Conservation (phyloP, 352 stramenopile genomes). For the Globisporangium middletonii region DNA sequence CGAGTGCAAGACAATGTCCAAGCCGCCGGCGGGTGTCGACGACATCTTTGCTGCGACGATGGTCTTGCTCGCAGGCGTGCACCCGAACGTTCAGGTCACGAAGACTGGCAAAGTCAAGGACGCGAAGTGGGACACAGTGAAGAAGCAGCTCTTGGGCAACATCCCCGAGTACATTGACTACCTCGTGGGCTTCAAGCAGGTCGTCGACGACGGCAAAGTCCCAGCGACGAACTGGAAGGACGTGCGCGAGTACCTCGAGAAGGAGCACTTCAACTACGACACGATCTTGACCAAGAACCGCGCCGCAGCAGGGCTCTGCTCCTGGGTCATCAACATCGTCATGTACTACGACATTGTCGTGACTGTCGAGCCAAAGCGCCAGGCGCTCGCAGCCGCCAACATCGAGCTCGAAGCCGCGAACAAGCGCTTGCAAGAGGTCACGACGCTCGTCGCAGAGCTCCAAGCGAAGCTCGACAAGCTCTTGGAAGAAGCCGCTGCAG, state of each 20-base stretch:
- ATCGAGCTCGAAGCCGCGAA: constrained; percentile 89
- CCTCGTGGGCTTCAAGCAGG: constrained; percentile 90
- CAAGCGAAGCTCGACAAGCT: constrained; percentile 92
- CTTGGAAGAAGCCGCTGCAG: constrained; percentile 83
- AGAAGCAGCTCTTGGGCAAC: constrained; percentile 93
- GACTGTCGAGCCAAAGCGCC: constrained; percentile 92
- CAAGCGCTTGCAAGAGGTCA: constrained; percentile 83
- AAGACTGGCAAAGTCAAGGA: constrained; percentile 96
- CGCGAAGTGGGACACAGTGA: constrained; percentile 92
- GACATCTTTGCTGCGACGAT: constrained; percentile 93
- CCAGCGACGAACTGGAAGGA: constrained; percentile 93
- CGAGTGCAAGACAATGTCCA: constrained; percentile 96
- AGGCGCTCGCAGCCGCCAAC: constrained; percentile 89
- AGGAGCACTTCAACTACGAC: constrained; percentile 95
- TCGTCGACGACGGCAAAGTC: constrained; percentile 92
- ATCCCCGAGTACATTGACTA: constrained; percentile 96
- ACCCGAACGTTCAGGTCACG: constrained; percentile 90
- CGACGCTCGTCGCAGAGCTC: constrained; percentile 88
- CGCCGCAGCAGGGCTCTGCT: constrained; percentile 90
- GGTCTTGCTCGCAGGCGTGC: constrained; percentile 92
- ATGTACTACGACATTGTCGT: constrained; percentile 96
- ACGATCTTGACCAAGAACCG: constrained; percentile 94
- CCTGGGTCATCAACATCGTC: constrained; percentile 96
- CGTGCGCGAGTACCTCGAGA: constrained; percentile 89
- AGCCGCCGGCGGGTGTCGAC: constrained; percentile 91